Percentiles rank a stretch among this genome's conserved stretches.
Conservation (phyloP, 108 stramenopile species). For the Fragilariopsis cylindrus region DNA sequence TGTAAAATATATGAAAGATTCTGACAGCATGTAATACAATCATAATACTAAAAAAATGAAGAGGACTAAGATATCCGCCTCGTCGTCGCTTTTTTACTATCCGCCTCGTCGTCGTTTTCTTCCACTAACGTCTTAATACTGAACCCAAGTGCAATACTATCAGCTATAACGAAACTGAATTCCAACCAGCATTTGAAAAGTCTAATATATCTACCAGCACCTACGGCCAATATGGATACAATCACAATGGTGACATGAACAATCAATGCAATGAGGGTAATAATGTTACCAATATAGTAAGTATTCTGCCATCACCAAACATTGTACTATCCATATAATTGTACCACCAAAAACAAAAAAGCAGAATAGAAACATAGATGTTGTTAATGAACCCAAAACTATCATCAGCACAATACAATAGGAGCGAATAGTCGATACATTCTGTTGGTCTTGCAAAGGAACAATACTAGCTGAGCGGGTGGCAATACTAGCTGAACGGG, state of each 20-base stretch:
- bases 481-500: no score
- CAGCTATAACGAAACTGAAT: slow-evolving; percentile 10
- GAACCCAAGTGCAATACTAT: not conserved
- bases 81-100: not conserved
- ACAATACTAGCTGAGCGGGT: no score
- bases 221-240: slow-evolving; percentile 22
- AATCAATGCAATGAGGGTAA: slow-evolving; percentile 7
- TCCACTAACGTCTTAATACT: no score
- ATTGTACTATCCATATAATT: slow-evolving; percentile 1
- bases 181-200: slow-evolving; percentile 21
- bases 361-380: slow-evolving; percentile 23
- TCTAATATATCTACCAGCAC: not conserved
- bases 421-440: no score
- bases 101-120: not conserved
- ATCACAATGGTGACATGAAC: slow-evolving; percentile 18
- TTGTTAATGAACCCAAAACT: slow-evolving; percentile 28
- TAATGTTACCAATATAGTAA: not conserved
- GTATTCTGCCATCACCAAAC: not conserved
- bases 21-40: slow-evolving; percentile 20
- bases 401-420: no score
- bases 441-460: no score
- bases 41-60: slow-evolving; percentile 3
- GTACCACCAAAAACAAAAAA: slow-evolving; percentile 19
- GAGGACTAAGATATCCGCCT: slow-evolving; percentile 6
- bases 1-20: slow-evolving; percentile 33